Base-by-base conservation (phyloP, 208 protist species). In the Trypanosoma mega region DNA sequence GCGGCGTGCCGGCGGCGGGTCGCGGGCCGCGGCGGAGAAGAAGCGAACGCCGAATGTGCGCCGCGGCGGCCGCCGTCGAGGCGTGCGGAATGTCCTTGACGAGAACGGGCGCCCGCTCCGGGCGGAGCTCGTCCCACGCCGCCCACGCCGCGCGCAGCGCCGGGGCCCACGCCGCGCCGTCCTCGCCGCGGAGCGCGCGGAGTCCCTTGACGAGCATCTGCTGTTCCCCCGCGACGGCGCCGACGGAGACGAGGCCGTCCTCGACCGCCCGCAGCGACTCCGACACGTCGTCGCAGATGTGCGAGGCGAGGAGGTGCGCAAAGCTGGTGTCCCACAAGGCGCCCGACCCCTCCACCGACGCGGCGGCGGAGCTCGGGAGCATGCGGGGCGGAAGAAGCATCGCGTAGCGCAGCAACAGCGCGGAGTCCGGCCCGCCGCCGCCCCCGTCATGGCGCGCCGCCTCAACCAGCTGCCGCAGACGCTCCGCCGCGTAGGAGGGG, bases 231-330 rank as follows among this genome's bases (percentile, higher is more conserved):
- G 34, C 63, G 20, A 70, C 23, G 34, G 34, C 8, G 33, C 63
- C 36, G 1, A 14, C 7, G 7, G 29, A 57, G 14, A 39, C 23
- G 16, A 91, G 59, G 48, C 72, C 79, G 61, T 91, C 84, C 58
- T 87, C 76, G 37, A 91, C 70, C 48, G 77, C 18, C 61, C 72
- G 70, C 78, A 78, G 73, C 34, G 84, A 81, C 45, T 85, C 78
- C 41, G 78, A 60, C 0, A 76, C 81, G 57, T 92, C 85, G 34
- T 83, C 76, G 59, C 72, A 85, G 50, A 92, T 86, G 41, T 56
- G 70, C 18, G 57, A 62, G 63, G 78, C 82, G 48, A 92, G 85
- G 26, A 82, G 36, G 16, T 63, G 68, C 0, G 72, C 61, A 50
- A 87, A 87, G 34, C 45, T 24, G 2, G 63, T 76, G 33, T 70